These are phyloP conservation scores for Musa acuminata DNA, from an alignment of 176 grass and related monocot species.

Conservation along the genomic window DNA sequence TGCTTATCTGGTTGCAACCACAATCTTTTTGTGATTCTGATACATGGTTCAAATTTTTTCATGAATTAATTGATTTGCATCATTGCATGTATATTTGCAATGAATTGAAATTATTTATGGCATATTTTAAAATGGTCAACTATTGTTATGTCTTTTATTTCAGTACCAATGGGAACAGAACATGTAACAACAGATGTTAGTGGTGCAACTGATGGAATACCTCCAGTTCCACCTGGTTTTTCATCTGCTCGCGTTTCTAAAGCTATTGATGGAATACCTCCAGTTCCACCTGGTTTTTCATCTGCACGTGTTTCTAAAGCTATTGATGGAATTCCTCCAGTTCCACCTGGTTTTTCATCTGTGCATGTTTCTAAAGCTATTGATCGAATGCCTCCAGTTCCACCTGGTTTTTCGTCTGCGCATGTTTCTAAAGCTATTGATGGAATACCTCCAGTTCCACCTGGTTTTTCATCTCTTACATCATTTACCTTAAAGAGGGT, in stretches of 20 bases:
- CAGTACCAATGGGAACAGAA: not conserved
- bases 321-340: not conserved
- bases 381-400: not conserved
- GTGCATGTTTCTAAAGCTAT: too few species aligned
- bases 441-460: constrained; percentile 44
- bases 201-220: not conserved
- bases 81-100: not conserved
- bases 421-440: not conserved
- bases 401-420: not conserved
- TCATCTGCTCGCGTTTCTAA: too few species aligned
- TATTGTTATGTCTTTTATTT: not conserved
- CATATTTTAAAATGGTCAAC: not conserved
- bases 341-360: not conserved
- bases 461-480: constrained; percentile 63
- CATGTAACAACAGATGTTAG: not conserved
- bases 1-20: not conserved
- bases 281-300: not conserved
- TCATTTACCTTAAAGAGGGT: constrained; percentile 26
- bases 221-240: not conserved
- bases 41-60: not conserved
- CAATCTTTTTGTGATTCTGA: not conserved
- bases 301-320: too few species aligned
- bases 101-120: not conserved
- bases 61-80: not conserved
- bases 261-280: not conserved